Base-by-base conservation (phyloP, 2,329 filamentous ascomycete species). In the Arthroderma sp. region DNA sequence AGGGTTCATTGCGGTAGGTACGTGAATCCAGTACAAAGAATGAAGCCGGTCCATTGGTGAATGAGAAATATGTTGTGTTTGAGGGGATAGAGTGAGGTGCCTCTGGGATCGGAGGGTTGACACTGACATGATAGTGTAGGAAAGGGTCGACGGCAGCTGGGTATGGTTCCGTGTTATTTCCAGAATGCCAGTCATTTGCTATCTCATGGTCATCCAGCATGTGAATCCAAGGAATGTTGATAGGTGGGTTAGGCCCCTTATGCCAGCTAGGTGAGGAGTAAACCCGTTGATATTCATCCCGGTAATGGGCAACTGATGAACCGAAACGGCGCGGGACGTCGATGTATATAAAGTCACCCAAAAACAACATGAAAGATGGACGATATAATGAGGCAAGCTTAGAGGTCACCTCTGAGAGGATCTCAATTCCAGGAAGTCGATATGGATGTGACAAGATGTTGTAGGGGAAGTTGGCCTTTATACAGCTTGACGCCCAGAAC, bases 191-290 rank as follows among this genome's bases (percentile, higher is more conserved):
- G 65, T 96, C 91, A 55, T 98, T 96, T 4, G 77, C 76, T 50
- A 98, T 95, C 60, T 98, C 91, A 57, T 98, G 91, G 60, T 98
- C 91, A 58, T 98, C 91, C 5, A 95, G 75, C 2, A 94, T 88
- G 58, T 98, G 91, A 38, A 96, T 86, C 91, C 91, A 98, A 55
- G 88, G 93, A n/a, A 96, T 69, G 41, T 62, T 55, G 27, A 64
- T 59, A 27, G 62, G 57, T 45, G 86, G 80, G 7, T 84, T 79
- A 0, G 78, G 68, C 1, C 76, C 48, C 15, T 53, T 46, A 9
- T 51, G 71, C 91, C 91, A 98, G 52, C 94, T 89, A 0, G 89
- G 89, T 2, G 88, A 94, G 0, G 86, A 83, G 58, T 98, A 98
- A n/a, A 95, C 81, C 55, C 93, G 86, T 15, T 89, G 81, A 59